These are phyloP conservation scores for Macrophomina phaseolina DNA, from an alignment of 2,329 filamentous ascomycete genomes.

Conservation along the genomic window DNA sequence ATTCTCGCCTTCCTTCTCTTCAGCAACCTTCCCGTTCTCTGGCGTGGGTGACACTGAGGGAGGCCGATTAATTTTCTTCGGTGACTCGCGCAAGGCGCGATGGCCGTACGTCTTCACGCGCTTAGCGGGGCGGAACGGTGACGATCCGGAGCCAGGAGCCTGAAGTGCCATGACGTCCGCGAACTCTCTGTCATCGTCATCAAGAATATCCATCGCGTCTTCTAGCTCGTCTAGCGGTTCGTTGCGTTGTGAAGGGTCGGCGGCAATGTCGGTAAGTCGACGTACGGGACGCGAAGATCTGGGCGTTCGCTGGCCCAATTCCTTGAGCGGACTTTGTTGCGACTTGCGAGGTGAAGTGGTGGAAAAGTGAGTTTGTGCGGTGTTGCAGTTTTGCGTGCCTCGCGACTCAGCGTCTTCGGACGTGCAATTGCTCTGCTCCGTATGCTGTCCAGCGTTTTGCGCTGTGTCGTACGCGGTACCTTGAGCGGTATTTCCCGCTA, in stretches of 20 bases:
- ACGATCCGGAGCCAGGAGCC: neutral
- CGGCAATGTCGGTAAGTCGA: conserved; percentile 45
- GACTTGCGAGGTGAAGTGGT: conserved; percentile 26
- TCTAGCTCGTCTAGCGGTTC: conserved; percentile 17
- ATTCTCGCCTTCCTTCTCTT: conserved; percentile 25
- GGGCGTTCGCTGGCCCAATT: conserved; percentile 24
- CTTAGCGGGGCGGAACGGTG: conserved; percentile 26
- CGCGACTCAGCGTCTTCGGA: neutral
- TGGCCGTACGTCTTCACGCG: conserved; percentile 23
- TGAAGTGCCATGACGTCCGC: conserved; percentile 30
- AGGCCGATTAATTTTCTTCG: conserved; percentile 17
- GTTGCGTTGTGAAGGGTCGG: conserved; percentile 38
- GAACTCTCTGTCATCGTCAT: conserved; percentile 31
- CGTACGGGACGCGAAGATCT: conserved; percentile 29
- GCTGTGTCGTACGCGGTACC: neutral
- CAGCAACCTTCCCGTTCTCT: conserved; percentile 17
- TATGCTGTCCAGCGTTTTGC: neutral
- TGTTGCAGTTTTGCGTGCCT: conserved; percentile 21
- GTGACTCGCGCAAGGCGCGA: conserved; percentile 9
- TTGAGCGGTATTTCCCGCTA: neutral
- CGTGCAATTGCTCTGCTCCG: neutral
- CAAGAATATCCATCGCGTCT: conserved; percentile 33
- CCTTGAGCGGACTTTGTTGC: conserved; percentile 5
- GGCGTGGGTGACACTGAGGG: conserved; percentile 19
- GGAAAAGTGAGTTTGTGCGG: conserved; percentile 48